phyloP scores from a whole-genome alignment of 345 rosid species.

The Eucalyptus pauciflora region DNA sequence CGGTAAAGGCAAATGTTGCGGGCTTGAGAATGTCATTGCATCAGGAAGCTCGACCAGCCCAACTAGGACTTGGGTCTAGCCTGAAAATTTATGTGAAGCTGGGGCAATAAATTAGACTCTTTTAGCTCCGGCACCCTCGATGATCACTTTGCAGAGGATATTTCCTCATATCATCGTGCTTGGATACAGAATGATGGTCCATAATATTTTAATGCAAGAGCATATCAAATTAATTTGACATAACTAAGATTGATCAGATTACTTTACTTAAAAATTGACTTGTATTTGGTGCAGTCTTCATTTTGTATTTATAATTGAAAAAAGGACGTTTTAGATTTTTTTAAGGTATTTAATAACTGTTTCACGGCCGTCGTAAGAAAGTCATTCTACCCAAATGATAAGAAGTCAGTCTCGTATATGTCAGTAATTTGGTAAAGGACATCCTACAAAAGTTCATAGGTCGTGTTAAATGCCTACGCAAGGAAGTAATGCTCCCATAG shows the following conservation, averaged over 20 bases:
- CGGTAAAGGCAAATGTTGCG: background rate
- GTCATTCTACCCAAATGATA: background rate
- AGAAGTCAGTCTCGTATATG: background rate
- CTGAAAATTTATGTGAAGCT: background rate
- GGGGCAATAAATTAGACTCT: background rate
- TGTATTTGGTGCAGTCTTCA: background rate
- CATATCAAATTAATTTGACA: background rate
- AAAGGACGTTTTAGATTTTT: background rate
- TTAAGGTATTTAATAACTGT: background rate
- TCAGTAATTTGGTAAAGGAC: background rate
- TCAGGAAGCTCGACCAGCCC: background rate
- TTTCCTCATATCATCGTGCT: background rate
- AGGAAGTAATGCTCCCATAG: background rate
- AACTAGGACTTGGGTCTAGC: background rate
- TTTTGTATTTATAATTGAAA: background rate
- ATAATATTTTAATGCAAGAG: background rate
- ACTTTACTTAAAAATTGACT: background rate
- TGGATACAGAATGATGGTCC: background rate
- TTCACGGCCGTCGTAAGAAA: background rate
- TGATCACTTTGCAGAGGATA: background rate
- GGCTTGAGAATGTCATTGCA: background rate
- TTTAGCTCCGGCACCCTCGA: background rate
- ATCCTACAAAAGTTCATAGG: background rate
- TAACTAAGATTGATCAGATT: background rate
- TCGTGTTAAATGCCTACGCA: background rate